Conservation (phyloP, 169 alveolate genomes). For the Cryptosporidium ubiquitum region DNA sequence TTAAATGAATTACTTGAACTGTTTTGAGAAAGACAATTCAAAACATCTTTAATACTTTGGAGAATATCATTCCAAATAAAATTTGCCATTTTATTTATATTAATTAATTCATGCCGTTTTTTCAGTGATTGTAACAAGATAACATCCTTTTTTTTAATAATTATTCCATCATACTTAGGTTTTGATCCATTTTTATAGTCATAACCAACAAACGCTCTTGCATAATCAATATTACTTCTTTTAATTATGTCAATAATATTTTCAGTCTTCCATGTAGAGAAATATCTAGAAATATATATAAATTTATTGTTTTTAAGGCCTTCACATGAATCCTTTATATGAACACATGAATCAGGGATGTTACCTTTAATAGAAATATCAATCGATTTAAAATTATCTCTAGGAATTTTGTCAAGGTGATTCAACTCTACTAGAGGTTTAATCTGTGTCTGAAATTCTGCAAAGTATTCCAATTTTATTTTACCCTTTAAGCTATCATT, state of each 20-base stretch:
- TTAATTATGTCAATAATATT: constrained; percentile 24
- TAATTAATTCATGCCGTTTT: neutral
- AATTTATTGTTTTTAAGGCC: neutral
- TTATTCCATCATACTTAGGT: constrained; percentile 52
- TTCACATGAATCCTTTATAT: constrained; percentile 20
- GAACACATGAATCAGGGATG: constrained; percentile 54
- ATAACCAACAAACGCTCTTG: constrained; percentile 48
- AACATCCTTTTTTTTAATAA: constrained; percentile 23
- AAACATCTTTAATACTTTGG: constrained; percentile 3
- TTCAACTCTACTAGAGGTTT: constrained; percentile 24
- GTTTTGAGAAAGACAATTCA: neutral
- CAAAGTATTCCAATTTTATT: constrained; percentile 27
- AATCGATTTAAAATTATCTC: neutral
- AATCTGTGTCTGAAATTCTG: constrained; percentile 64
- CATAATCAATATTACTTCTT: constrained; percentile 17
- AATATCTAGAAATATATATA: constrained; percentile 9
- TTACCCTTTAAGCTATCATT: neutral
- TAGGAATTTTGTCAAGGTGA: constrained; percentile 32
- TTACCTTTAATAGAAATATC: constrained; percentile 27
- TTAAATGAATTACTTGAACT: neutral
- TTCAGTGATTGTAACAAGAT: neutral
- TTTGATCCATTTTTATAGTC: constrained; percentile 16
- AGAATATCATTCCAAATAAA: constrained; percentile 56
- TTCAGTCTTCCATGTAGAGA: constrained; percentile 24
- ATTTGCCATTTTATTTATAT: constrained; percentile 38